A percentile compares a stretch with the other conserved stretches of the same genome.
These are phyloP conservation scores for Penicillium bovifimosum DNA, from an alignment of 495 filamentous ascomycete genomes.

Conservation along the genomic window DNA sequence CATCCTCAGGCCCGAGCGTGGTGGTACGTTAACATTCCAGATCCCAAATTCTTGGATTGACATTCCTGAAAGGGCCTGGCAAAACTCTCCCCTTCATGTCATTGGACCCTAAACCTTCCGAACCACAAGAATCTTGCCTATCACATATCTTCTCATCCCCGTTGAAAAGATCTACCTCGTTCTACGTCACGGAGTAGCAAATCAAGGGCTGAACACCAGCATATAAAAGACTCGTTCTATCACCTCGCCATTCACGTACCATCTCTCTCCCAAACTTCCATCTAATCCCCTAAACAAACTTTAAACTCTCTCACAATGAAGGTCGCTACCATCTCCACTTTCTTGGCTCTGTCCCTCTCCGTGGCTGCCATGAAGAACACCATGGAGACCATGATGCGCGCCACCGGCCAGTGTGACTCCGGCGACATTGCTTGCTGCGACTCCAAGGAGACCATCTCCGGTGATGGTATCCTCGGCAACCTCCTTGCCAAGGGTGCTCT, in stretches of 20 bases:
- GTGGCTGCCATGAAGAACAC: not conserved
- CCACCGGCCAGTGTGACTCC: not conserved
- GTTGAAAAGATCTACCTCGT: not conserved
- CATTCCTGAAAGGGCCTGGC: not conserved
- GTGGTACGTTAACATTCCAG: too few species aligned
- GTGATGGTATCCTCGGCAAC: slow-evolving; percentile 1
- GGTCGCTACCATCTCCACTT: not conserved
- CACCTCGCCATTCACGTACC: not conserved
- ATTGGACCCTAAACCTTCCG: not conserved
- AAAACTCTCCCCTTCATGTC: not conserved
- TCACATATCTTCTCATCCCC: not conserved
- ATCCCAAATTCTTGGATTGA: slow-evolving; percentile 1
- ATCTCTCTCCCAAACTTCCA: not conserved
- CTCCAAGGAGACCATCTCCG: not conserved
- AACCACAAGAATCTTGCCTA: not conserved
- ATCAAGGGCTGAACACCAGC: not conserved
- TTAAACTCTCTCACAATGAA: slow-evolving; percentile 2
- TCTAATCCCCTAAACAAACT: not conserved
- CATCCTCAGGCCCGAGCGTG: too few species aligned
- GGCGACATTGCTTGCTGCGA: slow-evolving; percentile 3
- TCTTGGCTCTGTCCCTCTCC: not conserved
- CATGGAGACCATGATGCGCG: not conserved
- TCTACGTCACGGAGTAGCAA: not conserved
- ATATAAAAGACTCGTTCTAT: not conserved
- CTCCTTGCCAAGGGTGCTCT: slow-evolving; percentile 5